phyloP scores from a whole-genome alignment of 306 rosid genomes.

The Rubus idaeus region DNA sequence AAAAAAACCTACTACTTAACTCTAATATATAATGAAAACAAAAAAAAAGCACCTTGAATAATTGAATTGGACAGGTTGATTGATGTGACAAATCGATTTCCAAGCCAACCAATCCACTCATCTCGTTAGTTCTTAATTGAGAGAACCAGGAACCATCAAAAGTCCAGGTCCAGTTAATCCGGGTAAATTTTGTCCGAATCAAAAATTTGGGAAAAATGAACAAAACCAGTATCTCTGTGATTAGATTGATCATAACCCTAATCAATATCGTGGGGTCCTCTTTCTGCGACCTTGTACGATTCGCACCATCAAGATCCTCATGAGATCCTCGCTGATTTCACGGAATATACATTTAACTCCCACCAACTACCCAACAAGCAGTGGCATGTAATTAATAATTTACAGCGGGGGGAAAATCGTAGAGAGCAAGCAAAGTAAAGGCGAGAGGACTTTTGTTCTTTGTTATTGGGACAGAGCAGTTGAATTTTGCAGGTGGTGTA shows the following conservation, averaged over 20 bases:
- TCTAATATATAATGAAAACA: not conserved
- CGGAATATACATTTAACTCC: not conserved
- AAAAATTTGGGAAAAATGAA: not conserved
- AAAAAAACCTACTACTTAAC: too few relatives aligned
- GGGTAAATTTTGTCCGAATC: not conserved
- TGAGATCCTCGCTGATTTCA: not conserved
- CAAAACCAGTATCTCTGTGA: not conserved
- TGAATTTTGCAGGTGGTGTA: not conserved
- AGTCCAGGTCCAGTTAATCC: not conserved
- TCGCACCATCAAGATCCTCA: not conserved
- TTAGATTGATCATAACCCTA: not conserved
- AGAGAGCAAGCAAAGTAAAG: conserved; percentile 3
- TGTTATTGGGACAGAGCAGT: not conserved
- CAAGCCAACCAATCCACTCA: not conserved
- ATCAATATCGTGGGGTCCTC: not conserved
- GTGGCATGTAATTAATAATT: not conserved
- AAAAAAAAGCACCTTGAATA: not conserved
- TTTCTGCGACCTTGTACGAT: not conserved
- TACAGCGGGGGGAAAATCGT: not conserved
- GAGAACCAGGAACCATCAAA: not conserved
- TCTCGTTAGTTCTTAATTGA: not conserved
- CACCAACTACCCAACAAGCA: not conserved
- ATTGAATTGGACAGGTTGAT: not conserved
- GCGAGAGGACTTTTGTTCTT: not conserved
- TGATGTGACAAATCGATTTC: not conserved